Evolutionary conservation across 2,329 filamentous ascomycete genomes (phyloP).

Genomic region (Nigrospora osmanthi): DNA sequence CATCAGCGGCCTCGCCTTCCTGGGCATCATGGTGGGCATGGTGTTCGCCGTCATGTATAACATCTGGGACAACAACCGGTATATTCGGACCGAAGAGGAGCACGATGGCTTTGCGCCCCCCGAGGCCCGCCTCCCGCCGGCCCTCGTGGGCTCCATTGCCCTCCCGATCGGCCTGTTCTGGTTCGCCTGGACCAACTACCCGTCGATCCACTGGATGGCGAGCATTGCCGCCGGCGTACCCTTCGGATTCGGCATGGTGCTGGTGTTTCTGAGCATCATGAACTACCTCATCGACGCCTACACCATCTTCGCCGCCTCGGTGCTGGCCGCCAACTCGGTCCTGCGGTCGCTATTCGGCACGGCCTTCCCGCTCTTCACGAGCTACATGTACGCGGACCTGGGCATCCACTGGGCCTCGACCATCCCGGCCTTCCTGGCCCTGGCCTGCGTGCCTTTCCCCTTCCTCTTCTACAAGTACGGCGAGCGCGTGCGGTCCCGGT

Average conservation of each 20-base stretch:
- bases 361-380: conserved; percentile 53
- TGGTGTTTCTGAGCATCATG: conserved; percentile 45
- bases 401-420: conserved; percentile 71
- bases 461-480: conserved; percentile 71
- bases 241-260: conserved; percentile 28
- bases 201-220: conserved; percentile 41
- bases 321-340: conserved; percentile 60
- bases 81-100: conserved; percentile 30
- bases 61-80: conserved; percentile 44
- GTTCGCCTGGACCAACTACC: conserved; percentile 56
- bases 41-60: conserved; percentile 45
- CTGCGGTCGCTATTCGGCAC: conserved; percentile 50
- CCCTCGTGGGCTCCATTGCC: conserved; percentile 50
- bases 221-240: conserved; percentile 14
- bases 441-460: conserved; percentile 65
- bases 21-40: conserved; percentile 61
- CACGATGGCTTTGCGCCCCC: conserved; percentile 49
- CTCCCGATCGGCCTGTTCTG: conserved; percentile 57
- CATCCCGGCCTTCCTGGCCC: conserved; percentile 65
- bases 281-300: conserved; percentile 48
- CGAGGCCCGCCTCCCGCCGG: conserved; percentile 53
- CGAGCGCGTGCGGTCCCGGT: conserved; percentile 51
- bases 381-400: conserved; percentile 42
- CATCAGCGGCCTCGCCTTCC: conserved; percentile 54
- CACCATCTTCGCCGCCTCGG: conserved; percentile 57